Base-by-base conservation (phyloP, 331 rosid genomes). In the Arachis monticola region DNA sequence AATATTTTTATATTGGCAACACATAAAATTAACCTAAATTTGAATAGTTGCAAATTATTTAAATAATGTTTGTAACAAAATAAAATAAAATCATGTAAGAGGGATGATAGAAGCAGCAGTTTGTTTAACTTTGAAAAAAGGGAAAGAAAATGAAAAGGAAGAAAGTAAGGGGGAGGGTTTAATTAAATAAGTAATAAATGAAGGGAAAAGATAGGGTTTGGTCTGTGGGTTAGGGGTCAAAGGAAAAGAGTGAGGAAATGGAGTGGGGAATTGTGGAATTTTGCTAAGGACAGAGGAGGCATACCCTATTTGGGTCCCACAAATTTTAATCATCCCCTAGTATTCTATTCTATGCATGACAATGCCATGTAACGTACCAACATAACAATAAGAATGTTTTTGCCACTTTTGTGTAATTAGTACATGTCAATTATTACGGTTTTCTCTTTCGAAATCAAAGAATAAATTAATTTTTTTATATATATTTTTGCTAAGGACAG, bases 191-290 rank as follows among this genome's bases (percentile, higher is more conserved):
- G 14, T 13, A 45, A 1, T 48, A 11, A 53, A 6, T 1, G 11
- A 22, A 46, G 27, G 70, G 59, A 6, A 45, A 46, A 31, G 1
- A 17, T 5, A 7, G 44, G 55, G 67, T 12, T 10, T 72, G 88
- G 88, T 85, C 83, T 61, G 86, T 55, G 81, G 85, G 79, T 70
- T 74, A 78, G 85, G 85, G 83, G 83, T 77, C 81, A 77, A 56
- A 35, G 59, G 7, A 53, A 67, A 30, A 11, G 69, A 22, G 45
- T 11, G 50, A 68, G 75, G 75, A 50, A 70, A 70, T 77, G 64
- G 70, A 77, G 58, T 1, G 27, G 9, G 67, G 48, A 45, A 41
- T 5, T 64, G 70, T 35, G 52, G 73, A 53, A 73, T 69, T 17
- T 17, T 82, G 86, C 81, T 12, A 60, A 46, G 76, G 66, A 64